Percentiles rank a stretch among this genome's conserved stretches.
phyloP scores from a whole-genome alignment of 139 green algal species.

The Eudorina sp. region DNA sequence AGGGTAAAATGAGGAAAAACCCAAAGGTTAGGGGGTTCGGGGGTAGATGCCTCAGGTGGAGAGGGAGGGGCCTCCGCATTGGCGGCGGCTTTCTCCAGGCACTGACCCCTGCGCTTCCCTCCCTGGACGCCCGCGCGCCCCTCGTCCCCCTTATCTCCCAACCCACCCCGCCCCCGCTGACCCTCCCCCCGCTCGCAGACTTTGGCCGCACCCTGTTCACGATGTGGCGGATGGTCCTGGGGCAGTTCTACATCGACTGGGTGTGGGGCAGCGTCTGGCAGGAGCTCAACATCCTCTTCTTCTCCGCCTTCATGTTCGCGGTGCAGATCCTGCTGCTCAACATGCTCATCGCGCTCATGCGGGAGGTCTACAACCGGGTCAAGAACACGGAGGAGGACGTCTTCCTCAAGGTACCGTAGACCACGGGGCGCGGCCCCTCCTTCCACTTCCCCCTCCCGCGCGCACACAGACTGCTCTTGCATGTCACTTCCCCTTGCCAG shows the following conservation, averaged over 20 bases:
- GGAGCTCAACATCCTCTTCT: conserved; percentile 53
- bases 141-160: neutral
- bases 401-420: conserved; percentile 52
- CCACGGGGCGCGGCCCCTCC: no score
- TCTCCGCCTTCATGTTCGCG: conserved; percentile 43
- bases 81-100: no score
- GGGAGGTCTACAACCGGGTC: conserved; percentile 58
- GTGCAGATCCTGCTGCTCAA: conserved; percentile 67
- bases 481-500: no score
- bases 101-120: no score
- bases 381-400: conserved; percentile 56
- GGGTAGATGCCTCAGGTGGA: no score
- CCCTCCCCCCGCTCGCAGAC: neutral
- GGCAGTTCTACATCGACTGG: conserved; percentile 46
- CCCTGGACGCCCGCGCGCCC: no score
- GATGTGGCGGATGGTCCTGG: conserved; percentile 52
- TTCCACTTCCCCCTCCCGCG: no score
- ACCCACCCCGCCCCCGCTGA: neutral
- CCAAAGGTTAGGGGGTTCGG: no score
- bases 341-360: conserved; percentile 69
- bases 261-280: conserved; percentile 46
- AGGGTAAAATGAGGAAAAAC: no score
- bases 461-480: no score
- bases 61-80: no score
- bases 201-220: conserved; percentile 52